Evolutionary conservation across 2,329 filamentous ascomycete genomes (phyloP).

Genomic region (Ceratocystis eucalypticola): DNA sequence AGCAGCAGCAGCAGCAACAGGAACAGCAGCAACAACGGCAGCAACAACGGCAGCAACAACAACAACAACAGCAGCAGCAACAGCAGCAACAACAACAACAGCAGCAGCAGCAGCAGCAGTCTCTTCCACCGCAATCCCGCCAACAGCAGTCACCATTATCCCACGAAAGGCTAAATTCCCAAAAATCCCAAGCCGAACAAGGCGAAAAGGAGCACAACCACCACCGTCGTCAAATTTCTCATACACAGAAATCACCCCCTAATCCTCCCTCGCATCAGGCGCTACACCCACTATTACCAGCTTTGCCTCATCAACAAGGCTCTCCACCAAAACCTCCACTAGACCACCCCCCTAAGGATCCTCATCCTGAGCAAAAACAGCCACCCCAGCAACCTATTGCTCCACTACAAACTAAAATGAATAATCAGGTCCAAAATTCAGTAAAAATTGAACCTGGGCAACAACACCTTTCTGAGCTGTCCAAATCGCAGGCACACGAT

Average conservation of each 20-base stretch:
- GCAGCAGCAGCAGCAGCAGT: conserved; percentile 2
- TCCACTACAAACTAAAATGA: conserved; percentile 14
- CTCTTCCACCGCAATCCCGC: neutral
- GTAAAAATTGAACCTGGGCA: conserved; percentile 24
- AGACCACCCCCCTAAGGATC: conserved; percentile 11
- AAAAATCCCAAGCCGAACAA: no score
- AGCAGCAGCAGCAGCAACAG: neutral
- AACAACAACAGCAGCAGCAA: neutral
- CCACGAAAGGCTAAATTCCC: no score
- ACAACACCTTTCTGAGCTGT: neutral
- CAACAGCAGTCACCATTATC: no score
- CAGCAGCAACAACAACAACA: conserved; percentile 13
- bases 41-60: neutral
- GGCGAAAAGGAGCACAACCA: conserved; percentile 20
- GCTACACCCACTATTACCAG: conserved; percentile 21
- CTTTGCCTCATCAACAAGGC: conserved; percentile 26
- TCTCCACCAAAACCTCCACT: conserved; percentile 21
- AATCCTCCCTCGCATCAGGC: conserved; percentile 26
- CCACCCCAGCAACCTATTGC: conserved; percentile 13
- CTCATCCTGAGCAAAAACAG: conserved; percentile 9
- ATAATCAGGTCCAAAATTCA: conserved; percentile 14
- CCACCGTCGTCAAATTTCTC: neutral
- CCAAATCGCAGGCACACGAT: conserved; percentile 2
- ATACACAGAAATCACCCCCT: neutral
- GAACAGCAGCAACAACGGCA: neutral